Percentiles rank a stretch among this genome's conserved stretches.
Conservation (phyloP, 2,329 filamentous ascomycete species). For the Clonostachys solani region DNA sequence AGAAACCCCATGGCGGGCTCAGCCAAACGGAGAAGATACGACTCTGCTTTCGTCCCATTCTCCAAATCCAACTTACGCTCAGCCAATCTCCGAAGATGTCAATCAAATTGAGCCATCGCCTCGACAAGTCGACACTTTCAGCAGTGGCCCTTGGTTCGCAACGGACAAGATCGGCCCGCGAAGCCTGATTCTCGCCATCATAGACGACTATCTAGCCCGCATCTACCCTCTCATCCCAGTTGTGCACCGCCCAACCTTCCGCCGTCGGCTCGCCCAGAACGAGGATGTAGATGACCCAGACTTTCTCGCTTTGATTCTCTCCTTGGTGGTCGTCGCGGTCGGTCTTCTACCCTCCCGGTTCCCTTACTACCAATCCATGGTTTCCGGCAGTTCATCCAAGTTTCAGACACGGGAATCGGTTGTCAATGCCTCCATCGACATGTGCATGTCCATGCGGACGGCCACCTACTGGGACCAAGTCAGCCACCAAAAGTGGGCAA, state of each 20-base stretch:
- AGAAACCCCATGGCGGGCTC: background rate
- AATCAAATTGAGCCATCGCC: background rate
- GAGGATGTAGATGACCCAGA: constrained; percentile 14
- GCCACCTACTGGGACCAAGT: constrained; percentile 16
- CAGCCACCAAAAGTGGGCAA: constrained; percentile 26
- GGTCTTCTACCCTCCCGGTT: constrained; percentile 17
- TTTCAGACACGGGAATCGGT: constrained; percentile 15
- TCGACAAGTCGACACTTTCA: background rate
- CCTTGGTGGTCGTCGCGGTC: constrained; percentile 13
- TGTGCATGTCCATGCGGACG: constrained; percentile 12
- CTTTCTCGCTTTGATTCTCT: constrained; percentile 15
- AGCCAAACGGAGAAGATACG: background rate
- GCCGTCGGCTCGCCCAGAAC: constrained; percentile 9
- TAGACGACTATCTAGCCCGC: constrained; percentile 16
- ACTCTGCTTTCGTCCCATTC: background rate
- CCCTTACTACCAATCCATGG: constrained; percentile 12
- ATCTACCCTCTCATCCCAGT: constrained; percentile 16
- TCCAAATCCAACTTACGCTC: too few species aligned
- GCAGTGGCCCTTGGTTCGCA: background rate
- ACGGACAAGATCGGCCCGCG: constrained; percentile 18
- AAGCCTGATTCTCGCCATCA: constrained; percentile 10
- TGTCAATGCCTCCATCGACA: constrained; percentile 16
- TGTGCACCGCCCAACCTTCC: constrained; percentile 15
- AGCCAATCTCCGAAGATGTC: background rate
- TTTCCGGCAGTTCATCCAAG: constrained; percentile 8